Evolutionary conservation across 192 early-diverging fungal genomes (phyloP), one percentile per base, ranked within the genome.

Genomic region (Coemansia umbellata): DNA sequence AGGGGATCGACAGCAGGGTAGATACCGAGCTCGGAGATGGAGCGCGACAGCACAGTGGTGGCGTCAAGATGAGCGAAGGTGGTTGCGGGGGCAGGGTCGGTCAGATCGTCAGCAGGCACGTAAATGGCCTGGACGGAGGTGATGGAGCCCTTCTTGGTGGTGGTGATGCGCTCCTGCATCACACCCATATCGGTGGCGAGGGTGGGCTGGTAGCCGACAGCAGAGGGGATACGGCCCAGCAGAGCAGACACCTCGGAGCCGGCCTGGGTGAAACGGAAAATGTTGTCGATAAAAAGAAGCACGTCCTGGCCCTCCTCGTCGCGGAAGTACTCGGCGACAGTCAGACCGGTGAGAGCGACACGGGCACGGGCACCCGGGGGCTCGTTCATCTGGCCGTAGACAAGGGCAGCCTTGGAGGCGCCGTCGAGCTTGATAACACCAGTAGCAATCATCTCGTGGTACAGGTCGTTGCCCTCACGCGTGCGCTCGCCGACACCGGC

Each of bases 231-330:
- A 93, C 95, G 93, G 73, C 93, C 93, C 63, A 98, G 86, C 65
- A 98, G 82, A 49, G 95, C 93, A 83, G 95, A 98, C 86, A 97
- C 94, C 77, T 98, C 95, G 55, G 95, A 98, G 92, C 95, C 95
- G 77, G 95, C 95, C 82, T 98, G 95, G 40, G 93, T 98, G 88
- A 98, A 98, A 75, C 95, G 86, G 93, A 98, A 98, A 90, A 98
- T 95, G 88, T 98, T 98, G 89, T 98, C 95, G 77, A 98, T 90
- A 85, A 98, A 98, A 66, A 98, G 88, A 61, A 98, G 84, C 86
- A 98, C 95, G 74, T 98, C 95, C 84, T 98, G 93, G 66, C 93
- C 93, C 79, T 98, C 95, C 71, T 91, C 87, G 82, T 98, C 95
- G 91, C 95, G 93, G 92, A 98, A 98, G 84, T 98, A 95, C 81